Conservation (phyloP, 2,329 filamentous ascomycete species). For the Apiospora arundinis region DNA sequence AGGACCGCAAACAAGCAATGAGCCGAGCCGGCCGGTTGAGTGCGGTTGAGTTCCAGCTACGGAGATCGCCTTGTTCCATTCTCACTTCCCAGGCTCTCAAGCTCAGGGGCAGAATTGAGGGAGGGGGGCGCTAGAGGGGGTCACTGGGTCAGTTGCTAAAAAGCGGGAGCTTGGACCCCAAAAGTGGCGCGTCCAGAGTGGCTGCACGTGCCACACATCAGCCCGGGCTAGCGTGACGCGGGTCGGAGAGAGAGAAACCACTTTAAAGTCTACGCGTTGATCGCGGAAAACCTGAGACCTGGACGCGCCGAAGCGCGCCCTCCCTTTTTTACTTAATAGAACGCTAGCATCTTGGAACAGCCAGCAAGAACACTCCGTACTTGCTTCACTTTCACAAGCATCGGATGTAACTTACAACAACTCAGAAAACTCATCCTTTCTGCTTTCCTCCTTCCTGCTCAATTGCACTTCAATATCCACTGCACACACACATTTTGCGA, state of each 20-base stretch:
- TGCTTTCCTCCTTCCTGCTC: slow-evolving; percentile 7
- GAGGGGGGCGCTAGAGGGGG: too few relatives aligned
- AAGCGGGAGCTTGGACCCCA: not conserved
- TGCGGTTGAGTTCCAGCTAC: slow-evolving; percentile 9
- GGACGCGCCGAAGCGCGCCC: slow-evolving; percentile 4
- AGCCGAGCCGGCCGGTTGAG: slow-evolving; percentile 13
- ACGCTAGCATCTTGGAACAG: slow-evolving; percentile 7
- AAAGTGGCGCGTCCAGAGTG: not conserved
- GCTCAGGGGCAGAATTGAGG: too few relatives aligned
- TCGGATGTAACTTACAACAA: not conserved
- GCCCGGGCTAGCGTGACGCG: slow-evolving; percentile 6
- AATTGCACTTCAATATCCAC: not conserved
- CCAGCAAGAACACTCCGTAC: not conserved
- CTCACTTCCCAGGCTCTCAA: too few relatives aligned
- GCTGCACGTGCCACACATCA: not conserved
- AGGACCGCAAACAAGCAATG: not conserved
- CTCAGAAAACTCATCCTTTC: not conserved
- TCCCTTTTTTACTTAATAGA: slow-evolving; percentile 6
- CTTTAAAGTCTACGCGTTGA: slow-evolving; percentile 5
- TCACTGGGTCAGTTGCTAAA: not conserved
- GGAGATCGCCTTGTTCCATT: slow-evolving; percentile 31
- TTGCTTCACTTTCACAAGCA: slow-evolving; percentile 1
- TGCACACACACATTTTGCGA: not conserved
- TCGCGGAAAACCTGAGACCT: not conserved
- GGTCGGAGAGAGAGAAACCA: not conserved